Conservation (phyloP, 2,329 filamentous ascomycete genomes). For the Fusarium torulosum region DNA sequence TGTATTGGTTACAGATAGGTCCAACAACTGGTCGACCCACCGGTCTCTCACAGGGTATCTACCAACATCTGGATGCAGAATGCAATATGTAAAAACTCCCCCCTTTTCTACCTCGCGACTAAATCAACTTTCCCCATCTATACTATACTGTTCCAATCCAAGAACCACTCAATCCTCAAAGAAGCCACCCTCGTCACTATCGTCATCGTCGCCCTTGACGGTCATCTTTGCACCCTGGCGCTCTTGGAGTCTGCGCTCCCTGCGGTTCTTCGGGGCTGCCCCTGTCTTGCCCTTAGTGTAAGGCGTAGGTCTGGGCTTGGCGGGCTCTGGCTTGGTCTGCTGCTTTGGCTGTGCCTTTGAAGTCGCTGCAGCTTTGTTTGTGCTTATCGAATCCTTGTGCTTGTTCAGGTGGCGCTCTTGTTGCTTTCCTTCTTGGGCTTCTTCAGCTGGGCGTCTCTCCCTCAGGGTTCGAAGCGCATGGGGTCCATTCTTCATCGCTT, state of each 20-base stretch:
- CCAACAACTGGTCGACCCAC: slow-evolving; percentile 24
- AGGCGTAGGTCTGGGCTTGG: slow-evolving; percentile 26
- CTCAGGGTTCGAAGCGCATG: slow-evolving; percentile 66
- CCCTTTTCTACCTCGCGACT: neutral
- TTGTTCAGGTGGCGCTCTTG: slow-evolving; percentile 34
- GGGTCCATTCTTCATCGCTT: slow-evolving; percentile 69
- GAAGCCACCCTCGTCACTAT: slow-evolving; percentile 69
- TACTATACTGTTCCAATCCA: neutral
- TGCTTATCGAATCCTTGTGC: slow-evolving; percentile 32
- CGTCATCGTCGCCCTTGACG: slow-evolving; percentile 58
- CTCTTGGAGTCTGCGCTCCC: slow-evolving; percentile 54
- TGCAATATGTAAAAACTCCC: slow-evolving; percentile 31
- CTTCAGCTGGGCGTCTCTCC: slow-evolving; percentile 59
- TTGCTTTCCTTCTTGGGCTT: slow-evolving; percentile 23
- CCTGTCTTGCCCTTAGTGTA: slow-evolving; percentile 41
- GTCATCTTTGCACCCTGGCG: slow-evolving; percentile 50
- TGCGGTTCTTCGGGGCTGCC: slow-evolving; percentile 52
- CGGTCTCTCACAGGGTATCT: slow-evolving; percentile 37
- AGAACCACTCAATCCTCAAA: slow-evolving; percentile 55
- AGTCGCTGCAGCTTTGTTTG: slow-evolving; percentile 30
- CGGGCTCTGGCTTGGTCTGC: slow-evolving; percentile 31
- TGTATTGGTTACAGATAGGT: slow-evolving; percentile 29
- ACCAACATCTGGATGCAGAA: slow-evolving; percentile 28
- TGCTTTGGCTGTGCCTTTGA: slow-evolving; percentile 40
- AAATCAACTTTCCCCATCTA: slow-evolving; percentile 7